phyloP scores from a whole-genome alignment of 2,329 filamentous ascomycete species.

The Phyllachora maydis region DNA sequence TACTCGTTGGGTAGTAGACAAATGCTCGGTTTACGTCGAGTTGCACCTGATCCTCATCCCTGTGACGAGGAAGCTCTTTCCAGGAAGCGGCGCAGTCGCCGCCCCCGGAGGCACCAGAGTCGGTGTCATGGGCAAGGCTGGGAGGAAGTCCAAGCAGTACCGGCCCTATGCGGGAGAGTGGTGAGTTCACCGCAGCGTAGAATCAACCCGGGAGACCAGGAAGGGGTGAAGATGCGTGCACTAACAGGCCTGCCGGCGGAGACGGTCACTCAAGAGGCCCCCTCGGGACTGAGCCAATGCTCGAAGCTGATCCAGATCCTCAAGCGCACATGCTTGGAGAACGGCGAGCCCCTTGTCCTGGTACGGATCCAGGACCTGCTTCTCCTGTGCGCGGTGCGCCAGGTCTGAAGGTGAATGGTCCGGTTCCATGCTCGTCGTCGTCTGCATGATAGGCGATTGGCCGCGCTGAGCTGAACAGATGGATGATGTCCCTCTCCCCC shows the following conservation, averaged over 20 bases:
- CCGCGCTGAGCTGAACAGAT: too few relatives aligned
- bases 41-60: slow-evolving; percentile 76
- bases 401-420: too few relatives aligned
- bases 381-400: too few relatives aligned
- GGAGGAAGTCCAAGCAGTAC: slow-evolving; percentile 25
- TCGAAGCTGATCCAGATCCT: slow-evolving; percentile 33
- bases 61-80: slow-evolving; percentile 50
- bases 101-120: too few relatives aligned
- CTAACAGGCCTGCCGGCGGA: slow-evolving; percentile 64
- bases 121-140: slow-evolving; percentile 6
- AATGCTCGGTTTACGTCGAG: slow-evolving; percentile 94
- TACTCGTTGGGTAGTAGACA: slow-evolving; percentile 81
- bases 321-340: slow-evolving; percentile 35
- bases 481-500: too few relatives aligned
- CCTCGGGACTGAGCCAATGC: slow-evolving; percentile 38
- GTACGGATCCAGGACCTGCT: too few relatives aligned
- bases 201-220: too few relatives aligned
- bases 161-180: slow-evolving; percentile 29
- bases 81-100: slow-evolving; percentile 22
- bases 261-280: slow-evolving; percentile 44
- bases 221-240: too few relatives aligned
- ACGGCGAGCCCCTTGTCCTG: slow-evolving; percentile 25
- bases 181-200: too few relatives aligned
- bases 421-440: too few relatives aligned
- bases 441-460: too few relatives aligned